Evolutionary conservation across 495 filamentous ascomycete species (phyloP).

Genomic region (Trichoderma virens): DNA sequence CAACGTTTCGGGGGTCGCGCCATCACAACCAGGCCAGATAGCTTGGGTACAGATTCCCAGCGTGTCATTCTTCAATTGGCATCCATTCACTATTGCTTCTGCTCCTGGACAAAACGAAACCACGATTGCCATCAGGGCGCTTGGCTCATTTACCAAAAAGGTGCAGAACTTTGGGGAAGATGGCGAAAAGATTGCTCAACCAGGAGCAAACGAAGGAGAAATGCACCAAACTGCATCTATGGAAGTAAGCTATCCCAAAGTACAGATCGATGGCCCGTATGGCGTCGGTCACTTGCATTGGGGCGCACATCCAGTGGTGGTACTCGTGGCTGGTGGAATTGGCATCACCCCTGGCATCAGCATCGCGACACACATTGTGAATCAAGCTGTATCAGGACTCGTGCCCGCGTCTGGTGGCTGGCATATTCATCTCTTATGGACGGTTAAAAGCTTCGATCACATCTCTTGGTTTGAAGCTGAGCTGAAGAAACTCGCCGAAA

Average conservation of each 20-base stretch:
- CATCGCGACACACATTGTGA: constrained; percentile 16
- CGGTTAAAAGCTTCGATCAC: constrained; percentile 11
- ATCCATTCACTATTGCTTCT: constrained; percentile 19
- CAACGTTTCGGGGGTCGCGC: constrained; percentile 7
- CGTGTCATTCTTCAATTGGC: constrained; percentile 16
- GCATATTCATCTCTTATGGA: constrained; percentile 19
- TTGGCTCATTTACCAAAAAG: constrained; percentile 16
- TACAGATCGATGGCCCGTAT: constrained; percentile 17
- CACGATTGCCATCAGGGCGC: constrained; percentile 15
- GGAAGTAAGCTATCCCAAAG: not conserved
- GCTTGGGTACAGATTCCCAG: constrained; percentile 18
- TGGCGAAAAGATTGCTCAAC: no score
- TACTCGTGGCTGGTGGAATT: constrained; percentile 17
- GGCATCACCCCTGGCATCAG: constrained; percentile 20
- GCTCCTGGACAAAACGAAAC: constrained; percentile 11
- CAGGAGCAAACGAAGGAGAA: no score
- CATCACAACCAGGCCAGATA: constrained; percentile 13
- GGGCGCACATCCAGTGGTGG: constrained; percentile 13
- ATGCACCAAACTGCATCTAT: not conserved
- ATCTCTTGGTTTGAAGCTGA: constrained; percentile 16
- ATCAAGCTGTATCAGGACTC: not conserved
- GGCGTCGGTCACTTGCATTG: constrained; percentile 13
- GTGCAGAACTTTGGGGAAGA: constrained; percentile 9
- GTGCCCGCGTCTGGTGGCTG: not conserved
- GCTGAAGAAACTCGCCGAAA: constrained; percentile 1